Evolutionary conservation across 257 asterid species (phyloP).

Genomic region (Jacaranda mimosifolia): DNA sequence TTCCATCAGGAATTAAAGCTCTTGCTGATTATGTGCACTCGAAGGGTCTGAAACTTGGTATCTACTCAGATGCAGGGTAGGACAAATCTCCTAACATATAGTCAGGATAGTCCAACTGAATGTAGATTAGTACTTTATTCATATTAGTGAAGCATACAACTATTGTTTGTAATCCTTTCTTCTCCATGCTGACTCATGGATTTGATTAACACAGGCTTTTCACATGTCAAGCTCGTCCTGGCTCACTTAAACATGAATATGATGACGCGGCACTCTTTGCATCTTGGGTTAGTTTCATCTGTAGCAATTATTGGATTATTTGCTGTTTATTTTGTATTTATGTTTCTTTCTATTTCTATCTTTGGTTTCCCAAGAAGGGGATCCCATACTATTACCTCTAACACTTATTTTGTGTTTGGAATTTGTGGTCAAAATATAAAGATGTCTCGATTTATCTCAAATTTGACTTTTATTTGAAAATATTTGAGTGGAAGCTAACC

Average conservation of each 20-base stretch:
- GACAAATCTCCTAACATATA: conserved; percentile 18
- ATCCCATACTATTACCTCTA: neutral
- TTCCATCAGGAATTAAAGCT: conserved; percentile 80
- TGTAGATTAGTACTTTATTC: neutral
- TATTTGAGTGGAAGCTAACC: neutral
- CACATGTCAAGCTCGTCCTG: conserved; percentile 77
- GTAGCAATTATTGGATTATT: neutral
- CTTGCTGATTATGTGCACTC: conserved; percentile 79
- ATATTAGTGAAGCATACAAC: conserved; percentile 7
- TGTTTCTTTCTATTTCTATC: neutral
- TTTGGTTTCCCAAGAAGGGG: neutral
- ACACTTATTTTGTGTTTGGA: neutral
- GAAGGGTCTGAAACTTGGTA: conserved; percentile 78
- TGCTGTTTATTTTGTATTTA: neutral
- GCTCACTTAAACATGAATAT: conserved; percentile 67
- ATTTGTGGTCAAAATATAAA: neutral
- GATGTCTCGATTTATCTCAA: neutral
- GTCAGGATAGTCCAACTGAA: neutral
- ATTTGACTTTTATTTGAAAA: neutral
- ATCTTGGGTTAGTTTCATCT: conserved; percentile 64
- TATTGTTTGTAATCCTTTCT: conserved; percentile 18
- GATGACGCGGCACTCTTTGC: conserved; percentile 72
- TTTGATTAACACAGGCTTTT: conserved; percentile 50
- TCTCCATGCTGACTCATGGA: conserved; percentile 27
- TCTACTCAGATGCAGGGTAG: conserved; percentile 92